These are phyloP conservation scores for Calcarisporium arbuscula DNA, from an alignment of 2,329 filamentous ascomycete species.

Conservation along the genomic window DNA sequence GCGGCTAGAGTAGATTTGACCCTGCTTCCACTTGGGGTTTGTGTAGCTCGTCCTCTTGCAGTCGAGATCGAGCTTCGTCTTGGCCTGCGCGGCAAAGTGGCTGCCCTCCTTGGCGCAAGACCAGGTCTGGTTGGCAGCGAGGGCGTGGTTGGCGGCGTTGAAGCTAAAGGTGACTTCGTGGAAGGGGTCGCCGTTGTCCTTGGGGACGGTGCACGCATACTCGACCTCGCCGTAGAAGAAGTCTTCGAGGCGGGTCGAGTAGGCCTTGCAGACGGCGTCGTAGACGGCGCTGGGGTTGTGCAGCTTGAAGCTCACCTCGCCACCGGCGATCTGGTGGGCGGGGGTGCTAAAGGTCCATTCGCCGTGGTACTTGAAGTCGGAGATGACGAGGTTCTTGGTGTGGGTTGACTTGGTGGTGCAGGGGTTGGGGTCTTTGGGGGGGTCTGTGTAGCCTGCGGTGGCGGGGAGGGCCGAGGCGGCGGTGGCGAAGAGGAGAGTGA, in stretches of 20 bases:
- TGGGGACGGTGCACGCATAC: conserved; percentile 36
- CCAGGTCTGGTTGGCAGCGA: conserved; percentile 45
- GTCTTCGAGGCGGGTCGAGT: conserved; percentile 35
- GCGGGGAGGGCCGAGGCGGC: conserved; percentile 17
- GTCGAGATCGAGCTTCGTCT: conserved; percentile 17
- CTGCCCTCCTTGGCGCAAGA: conserved; percentile 34
- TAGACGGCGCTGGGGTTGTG: conserved; percentile 36
- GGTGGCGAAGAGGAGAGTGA: conserved; percentile 18
- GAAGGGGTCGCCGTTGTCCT: conserved; percentile 13
- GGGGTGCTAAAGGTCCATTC: conserved; percentile 43
- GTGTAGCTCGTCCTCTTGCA: conserved; percentile 20
- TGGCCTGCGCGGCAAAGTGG: conserved; percentile 21
- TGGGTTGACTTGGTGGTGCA: conserved; percentile 16
- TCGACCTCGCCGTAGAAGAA: conserved; percentile 43
- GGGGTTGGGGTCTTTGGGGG: conserved; percentile 3
- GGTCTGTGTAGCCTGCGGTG: conserved; percentile 7
- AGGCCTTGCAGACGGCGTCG: conserved; percentile 30
- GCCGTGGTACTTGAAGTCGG: conserved; percentile 42
- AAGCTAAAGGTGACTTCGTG: conserved; percentile 38
- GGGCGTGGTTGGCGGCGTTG: conserved; percentile 24
- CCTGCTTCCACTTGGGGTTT: conserved; percentile 24
- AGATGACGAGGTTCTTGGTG: conserved; percentile 30
- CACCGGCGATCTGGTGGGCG: conserved; percentile 43
- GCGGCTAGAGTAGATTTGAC: conserved; percentile 24
- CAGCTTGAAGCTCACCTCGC: conserved; percentile 43